These are phyloP conservation scores for Sporothrix protearum DNA, from an alignment of 2,329 filamentous ascomycete species.

Conservation along the genomic window DNA sequence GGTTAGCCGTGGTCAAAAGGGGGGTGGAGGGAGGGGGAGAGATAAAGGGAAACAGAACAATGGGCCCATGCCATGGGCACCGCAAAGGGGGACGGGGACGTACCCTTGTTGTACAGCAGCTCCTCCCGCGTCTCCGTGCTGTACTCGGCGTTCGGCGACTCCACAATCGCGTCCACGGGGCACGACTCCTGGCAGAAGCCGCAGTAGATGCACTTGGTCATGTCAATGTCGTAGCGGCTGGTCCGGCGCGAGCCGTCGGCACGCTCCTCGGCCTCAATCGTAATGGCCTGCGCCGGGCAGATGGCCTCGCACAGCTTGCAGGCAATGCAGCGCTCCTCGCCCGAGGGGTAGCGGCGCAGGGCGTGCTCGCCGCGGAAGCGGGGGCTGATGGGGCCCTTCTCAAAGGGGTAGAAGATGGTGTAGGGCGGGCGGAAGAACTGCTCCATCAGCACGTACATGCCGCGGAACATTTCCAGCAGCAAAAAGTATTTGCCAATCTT, in stretches of 20 bases:
- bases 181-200: conserved; percentile 99
- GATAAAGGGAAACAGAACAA: too few relatives aligned
- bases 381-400: conserved; percentile 97
- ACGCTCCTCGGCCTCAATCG: conserved; percentile 97
- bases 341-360: conserved; percentile 89
- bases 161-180: conserved; percentile 86
- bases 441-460: conserved; percentile 97
- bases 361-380: conserved; percentile 98
- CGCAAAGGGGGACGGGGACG: conserved; percentile 25
- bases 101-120: conserved; percentile 90
- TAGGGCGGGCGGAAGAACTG: conserved; percentile 99
- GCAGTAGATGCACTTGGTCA: conserved; percentile 99
- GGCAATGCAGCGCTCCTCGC: conserved; percentile 97
- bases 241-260: conserved; percentile 92
- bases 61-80: not conserved
- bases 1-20: not conserved
- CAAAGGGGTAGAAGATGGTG: conserved; percentile 98
- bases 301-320: conserved; percentile 99
- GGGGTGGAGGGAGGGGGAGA: not conserved
- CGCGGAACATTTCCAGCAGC: conserved; percentile 89
- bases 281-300: conserved; percentile 97
- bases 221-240: conserved; percentile 98
- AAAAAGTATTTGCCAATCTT: conserved; percentile 91
- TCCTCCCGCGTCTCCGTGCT: conserved; percentile 75
- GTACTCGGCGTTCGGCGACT: conserved; percentile 62